Evolutionary conservation across 305 asterid genomes (phyloP).

Genomic region (Fraxinus sp.): DNA sequence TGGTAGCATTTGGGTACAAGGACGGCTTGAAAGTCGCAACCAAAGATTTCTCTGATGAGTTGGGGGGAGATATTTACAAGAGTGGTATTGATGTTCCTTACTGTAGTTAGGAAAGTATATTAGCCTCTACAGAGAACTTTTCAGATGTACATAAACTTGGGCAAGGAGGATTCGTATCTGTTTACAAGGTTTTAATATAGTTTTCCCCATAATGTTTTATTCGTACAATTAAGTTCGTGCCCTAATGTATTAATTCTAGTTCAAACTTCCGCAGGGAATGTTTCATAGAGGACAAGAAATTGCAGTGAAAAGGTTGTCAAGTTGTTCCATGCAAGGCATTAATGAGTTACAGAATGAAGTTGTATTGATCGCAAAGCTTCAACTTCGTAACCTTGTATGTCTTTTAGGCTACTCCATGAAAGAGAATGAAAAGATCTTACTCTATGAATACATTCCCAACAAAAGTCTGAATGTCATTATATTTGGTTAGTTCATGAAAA

Average conservation of each 20-base stretch:
- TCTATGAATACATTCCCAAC: not conserved
- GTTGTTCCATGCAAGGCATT: too few species aligned
- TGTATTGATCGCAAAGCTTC: too few species aligned
- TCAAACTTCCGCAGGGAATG: too few species aligned
- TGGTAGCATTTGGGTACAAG: conserved; percentile 55
- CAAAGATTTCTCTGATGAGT: conserved; percentile 63
- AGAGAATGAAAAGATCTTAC: too few species aligned
- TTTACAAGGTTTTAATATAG: conserved; percentile 47
- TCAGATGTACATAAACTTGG: not conserved
- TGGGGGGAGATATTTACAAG: conserved; percentile 37
- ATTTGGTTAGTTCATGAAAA: conserved; percentile 54
- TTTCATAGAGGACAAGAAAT: too few species aligned
- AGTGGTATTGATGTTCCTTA: not conserved
- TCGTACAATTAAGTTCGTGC: not conserved
- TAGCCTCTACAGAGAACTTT: not conserved
- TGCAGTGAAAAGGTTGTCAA: too few species aligned
- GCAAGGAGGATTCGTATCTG: conserved; percentile 71
- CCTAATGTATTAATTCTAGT: not conserved
- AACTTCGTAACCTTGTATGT: too few species aligned
- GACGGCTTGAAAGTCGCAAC: conserved; percentile 67
- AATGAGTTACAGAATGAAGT: too few species aligned
- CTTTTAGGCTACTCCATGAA: too few species aligned
- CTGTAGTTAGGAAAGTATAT: not conserved
- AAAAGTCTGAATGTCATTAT: not conserved
- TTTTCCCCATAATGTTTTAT: not conserved